These are phyloP conservation scores for Alternaria novae-zelandiae DNA, from an alignment of 2,329 filamentous ascomycete genomes.

Conservation along the genomic window DNA sequence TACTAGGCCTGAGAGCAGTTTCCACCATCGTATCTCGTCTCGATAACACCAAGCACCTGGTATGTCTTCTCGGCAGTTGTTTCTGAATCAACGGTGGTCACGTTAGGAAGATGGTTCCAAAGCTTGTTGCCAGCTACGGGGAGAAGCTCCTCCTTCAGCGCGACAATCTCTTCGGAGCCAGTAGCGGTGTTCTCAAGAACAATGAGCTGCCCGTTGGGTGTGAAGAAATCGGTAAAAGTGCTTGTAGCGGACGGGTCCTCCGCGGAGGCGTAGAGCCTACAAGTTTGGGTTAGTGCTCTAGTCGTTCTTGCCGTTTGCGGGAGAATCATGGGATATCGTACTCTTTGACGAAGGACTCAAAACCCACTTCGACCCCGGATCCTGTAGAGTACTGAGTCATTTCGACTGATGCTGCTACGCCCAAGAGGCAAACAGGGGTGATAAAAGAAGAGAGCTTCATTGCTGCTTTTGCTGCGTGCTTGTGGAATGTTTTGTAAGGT, in stretches of 20 bases:
- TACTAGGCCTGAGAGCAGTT: constrained; percentile 11
- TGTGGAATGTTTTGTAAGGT: neutral
- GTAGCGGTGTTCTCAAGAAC: neutral
- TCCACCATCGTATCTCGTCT: constrained; percentile 3
- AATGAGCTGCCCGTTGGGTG: neutral
- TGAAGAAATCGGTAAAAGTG: constrained; percentile 9
- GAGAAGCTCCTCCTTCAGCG: constrained; percentile 3
- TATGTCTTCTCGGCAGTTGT: neutral
- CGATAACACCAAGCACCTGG: constrained; percentile 7
- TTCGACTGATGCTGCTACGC: constrained; percentile 2
- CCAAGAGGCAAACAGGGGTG: neutral
- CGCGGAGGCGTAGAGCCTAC: constrained; percentile 4
- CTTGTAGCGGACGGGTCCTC: constrained; percentile 3
- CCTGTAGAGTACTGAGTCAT: constrained; percentile 2
- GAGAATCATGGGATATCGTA: neutral
- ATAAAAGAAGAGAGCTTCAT: constrained; percentile 1
- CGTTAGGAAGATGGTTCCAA: constrained; percentile 2
- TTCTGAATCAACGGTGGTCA: constrained; percentile 3
- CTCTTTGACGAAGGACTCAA: constrained; percentile 3
- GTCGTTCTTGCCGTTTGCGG: neutral
- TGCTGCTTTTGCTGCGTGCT: neutral
- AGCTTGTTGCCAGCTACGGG: constrained; percentile 4
- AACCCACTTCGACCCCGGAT: neutral
- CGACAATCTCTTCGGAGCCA: constrained; percentile 1
- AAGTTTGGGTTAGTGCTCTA: neutral